Percentiles rank a stretch among this genome's conserved stretches.
Evolutionary conservation across 208 protist species (phyloP).

Genomic region (Leishmania aethiopica): DNA sequence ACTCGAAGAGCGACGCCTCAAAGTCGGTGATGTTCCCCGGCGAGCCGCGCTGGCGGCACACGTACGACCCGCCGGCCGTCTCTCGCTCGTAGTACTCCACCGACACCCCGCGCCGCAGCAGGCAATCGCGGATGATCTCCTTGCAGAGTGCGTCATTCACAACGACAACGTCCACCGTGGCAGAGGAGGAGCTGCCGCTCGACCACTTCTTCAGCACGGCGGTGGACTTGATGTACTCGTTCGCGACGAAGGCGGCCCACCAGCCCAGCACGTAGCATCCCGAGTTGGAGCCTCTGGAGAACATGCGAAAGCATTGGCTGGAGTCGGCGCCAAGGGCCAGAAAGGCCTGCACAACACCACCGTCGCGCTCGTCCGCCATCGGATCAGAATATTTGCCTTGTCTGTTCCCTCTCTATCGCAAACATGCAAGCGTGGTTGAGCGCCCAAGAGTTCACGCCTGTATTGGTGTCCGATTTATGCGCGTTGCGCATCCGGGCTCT

Average conservation of each 20-base stretch:
- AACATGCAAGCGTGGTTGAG: neutral
- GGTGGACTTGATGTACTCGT: slow-evolving; percentile 88
- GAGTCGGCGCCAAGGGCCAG: slow-evolving; percentile 60
- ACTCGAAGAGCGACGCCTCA: slow-evolving; percentile 87
- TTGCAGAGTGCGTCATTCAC: slow-evolving; percentile 86
- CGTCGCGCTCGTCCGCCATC: slow-evolving; percentile 85
- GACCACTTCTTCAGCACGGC: slow-evolving; percentile 81
- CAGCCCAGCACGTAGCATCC: slow-evolving; percentile 82
- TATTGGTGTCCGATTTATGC: neutral
- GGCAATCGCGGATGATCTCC: slow-evolving; percentile 87
- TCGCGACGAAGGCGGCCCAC: slow-evolving; percentile 76
- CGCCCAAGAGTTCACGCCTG: neutral
- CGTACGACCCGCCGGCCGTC: slow-evolving; percentile 48
- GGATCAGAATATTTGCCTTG: neutral
- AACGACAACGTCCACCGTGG: slow-evolving; percentile 54
- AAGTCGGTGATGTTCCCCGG: slow-evolving; percentile 91
- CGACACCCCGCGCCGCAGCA: slow-evolving; percentile 72
- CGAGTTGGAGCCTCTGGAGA: slow-evolving; percentile 56
- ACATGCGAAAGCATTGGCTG: slow-evolving; percentile 76
- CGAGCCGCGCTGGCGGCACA: slow-evolving; percentile 83
- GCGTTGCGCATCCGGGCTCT: neutral
- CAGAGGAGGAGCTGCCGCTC: neutral
- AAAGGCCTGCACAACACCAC: slow-evolving; percentile 65
- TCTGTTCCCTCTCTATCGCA: neutral
- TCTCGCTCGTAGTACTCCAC: slow-evolving; percentile 84